These are phyloP conservation scores for Vitis hybrid DNA, from an alignment of 177 flowering plant species.

Conservation along the genomic window DNA sequence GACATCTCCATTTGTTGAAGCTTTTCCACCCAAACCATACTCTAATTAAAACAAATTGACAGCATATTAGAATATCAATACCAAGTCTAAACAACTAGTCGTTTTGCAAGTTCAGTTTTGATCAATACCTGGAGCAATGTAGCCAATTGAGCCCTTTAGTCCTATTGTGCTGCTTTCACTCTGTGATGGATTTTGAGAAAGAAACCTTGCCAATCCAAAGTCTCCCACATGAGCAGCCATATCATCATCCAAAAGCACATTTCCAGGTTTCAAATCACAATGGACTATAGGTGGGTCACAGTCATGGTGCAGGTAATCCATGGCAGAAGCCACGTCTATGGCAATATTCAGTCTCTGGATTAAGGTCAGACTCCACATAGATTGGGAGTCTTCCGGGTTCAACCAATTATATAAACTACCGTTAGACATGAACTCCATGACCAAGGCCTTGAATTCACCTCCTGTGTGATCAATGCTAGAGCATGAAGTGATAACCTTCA, in stretches of 20 bases:
- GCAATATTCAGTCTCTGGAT: conserved; percentile 10
- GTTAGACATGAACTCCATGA: conserved; percentile 19
- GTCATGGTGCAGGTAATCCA: conserved; percentile 18
- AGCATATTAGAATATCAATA: too few relatives aligned
- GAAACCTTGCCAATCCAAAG: conserved; percentile 23
- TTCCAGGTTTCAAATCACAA: conserved; percentile 17
- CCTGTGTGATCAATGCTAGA: conserved; percentile 18
- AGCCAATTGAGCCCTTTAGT: conserved; percentile 23
- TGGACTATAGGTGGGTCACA: conserved; percentile 20
- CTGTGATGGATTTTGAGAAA: neutral
- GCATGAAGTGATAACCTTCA: conserved; percentile 20
- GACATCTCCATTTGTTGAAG: too few relatives aligned
- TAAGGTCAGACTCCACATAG: conserved; percentile 3
- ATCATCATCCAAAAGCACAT: conserved; percentile 15
- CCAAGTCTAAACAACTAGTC: too few relatives aligned
- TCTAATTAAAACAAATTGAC: too few relatives aligned
- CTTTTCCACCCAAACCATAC: too few relatives aligned
- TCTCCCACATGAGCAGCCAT: conserved; percentile 21
- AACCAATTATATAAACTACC: conserved; percentile 16
- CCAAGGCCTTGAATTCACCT: conserved; percentile 13
- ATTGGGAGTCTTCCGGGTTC: conserved; percentile 2
- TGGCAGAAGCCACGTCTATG: conserved; percentile 16
- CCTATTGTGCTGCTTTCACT: conserved; percentile 11
- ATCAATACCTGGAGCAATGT: conserved; percentile 23
- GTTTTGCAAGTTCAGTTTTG: too few relatives aligned